These are phyloP conservation scores for Odonthalia washingtoniensis DNA, from an alignment of 31 red algal genomes.

Conservation along the genomic window DNA sequence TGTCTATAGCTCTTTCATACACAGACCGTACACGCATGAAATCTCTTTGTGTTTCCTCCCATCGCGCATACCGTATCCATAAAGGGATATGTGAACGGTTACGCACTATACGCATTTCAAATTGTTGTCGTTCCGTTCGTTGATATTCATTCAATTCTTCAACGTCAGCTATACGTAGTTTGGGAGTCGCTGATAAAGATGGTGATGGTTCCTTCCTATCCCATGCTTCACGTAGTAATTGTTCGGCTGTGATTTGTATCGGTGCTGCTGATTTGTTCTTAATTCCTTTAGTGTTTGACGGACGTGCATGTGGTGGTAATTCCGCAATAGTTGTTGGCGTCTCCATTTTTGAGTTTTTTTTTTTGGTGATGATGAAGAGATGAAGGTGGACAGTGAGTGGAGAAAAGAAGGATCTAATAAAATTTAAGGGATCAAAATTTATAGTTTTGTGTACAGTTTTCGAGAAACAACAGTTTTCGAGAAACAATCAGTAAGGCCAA, in stretches of 20 bases:
- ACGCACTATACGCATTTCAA: conserved; percentile 77
- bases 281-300: conserved; percentile 42
- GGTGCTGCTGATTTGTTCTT: conserved; percentile 90
- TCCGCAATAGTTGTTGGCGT: too few relatives aligned
- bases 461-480: too few relatives aligned
- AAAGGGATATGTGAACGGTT: conserved; percentile 65
- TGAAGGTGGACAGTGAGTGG: too few relatives aligned
- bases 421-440: too few relatives aligned
- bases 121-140: conserved; percentile 77
- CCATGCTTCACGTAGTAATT: conserved; percentile 94
- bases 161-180: conserved; percentile 63
- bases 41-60: conserved; percentile 88
- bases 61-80: conserved; percentile 90
- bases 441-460: too few relatives aligned
- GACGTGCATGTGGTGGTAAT: conserved; percentile 46
- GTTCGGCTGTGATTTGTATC: conserved; percentile 94
- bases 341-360: too few relatives aligned
- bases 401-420: too few relatives aligned
- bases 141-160: conserved; percentile 79
- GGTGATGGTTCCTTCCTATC: conserved; percentile 68
- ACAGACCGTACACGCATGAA: conserved; percentile 77
- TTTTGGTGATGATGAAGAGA: too few relatives aligned
- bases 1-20: conserved; percentile 87
- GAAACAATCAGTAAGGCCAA: too few relatives aligned
- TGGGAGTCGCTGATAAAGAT: conserved; percentile 57